Evolutionary conservation across 345 rosid species (phyloP).

Genomic region (Raphanus sativus): DNA sequence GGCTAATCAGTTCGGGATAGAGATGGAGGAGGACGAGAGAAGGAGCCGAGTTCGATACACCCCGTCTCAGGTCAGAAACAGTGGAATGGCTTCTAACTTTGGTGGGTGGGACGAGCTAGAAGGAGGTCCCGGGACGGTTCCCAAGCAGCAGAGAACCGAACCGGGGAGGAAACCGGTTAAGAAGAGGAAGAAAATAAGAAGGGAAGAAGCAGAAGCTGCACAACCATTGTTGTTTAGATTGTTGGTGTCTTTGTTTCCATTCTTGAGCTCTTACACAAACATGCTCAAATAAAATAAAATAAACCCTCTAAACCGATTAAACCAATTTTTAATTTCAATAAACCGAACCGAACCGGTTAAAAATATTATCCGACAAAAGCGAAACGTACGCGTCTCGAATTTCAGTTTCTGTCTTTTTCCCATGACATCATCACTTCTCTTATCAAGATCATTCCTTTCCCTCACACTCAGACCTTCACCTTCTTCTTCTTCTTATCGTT

Average conservation of each 20-base stretch:
- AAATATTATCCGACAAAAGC: no score
- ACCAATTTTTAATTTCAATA: no score
- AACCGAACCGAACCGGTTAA: not conserved
- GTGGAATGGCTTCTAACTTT: conserved; percentile 30
- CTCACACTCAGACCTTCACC: conserved; percentile 29
- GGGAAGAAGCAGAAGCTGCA: conserved; percentile 23
- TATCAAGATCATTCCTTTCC: conserved; percentile 31
- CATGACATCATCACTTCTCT: conserved; percentile 31
- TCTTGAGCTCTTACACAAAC: conserved; percentile 36
- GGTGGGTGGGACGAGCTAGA: conserved; percentile 42
- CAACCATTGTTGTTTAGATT: conserved; percentile 39
- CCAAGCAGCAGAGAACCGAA: conserved; percentile 1
- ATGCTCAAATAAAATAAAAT: conserved; percentile 20
- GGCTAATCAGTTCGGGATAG: conserved; percentile 19
- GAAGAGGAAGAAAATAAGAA: conserved; percentile 28
- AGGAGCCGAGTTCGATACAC: conserved; percentile 18
- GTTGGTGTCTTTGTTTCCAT: conserved; percentile 39
- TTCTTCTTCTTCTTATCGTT: not conserved
- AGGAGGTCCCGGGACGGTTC: not conserved
- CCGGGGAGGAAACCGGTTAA: not conserved
- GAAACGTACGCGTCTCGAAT: not conserved
- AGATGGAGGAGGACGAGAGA: conserved; percentile 1
- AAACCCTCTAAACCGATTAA: not conserved
- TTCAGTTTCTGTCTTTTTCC: not conserved
- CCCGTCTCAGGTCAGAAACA: conserved; percentile 20